A percentile compares a stretch with the other conserved stretches of the same genome.
Conservation (phyloP, 257 asterid species). For the Solanum pennellii region DNA sequence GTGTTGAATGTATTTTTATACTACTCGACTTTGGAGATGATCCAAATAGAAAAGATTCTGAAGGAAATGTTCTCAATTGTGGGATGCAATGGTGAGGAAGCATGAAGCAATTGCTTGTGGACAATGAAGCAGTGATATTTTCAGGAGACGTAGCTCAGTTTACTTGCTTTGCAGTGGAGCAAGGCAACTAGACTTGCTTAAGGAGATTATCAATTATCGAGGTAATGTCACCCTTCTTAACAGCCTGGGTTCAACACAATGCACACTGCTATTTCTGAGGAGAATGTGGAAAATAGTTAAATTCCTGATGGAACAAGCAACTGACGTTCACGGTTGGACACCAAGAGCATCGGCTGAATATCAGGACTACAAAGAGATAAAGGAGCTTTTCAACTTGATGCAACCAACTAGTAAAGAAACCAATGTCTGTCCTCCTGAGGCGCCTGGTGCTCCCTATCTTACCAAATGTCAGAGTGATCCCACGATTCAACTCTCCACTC, state of each 20-base stretch:
- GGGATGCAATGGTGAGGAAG: slow-evolving; percentile 54
- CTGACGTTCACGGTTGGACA: slow-evolving; percentile 53
- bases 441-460: slow-evolving; percentile 7
- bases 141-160: slow-evolving; percentile 48
- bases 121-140: slow-evolving; percentile 47
- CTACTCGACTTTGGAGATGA: slow-evolving; percentile 65
- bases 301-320: slow-evolving; percentile 50
- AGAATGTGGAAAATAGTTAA: slow-evolving; percentile 44
- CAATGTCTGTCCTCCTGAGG: background rate
- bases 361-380: slow-evolving; percentile 53
- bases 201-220: slow-evolving; percentile 32
- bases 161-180: slow-evolving; percentile 56
- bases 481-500: too few species aligned
- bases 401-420: background rate
- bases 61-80: slow-evolving; percentile 61
- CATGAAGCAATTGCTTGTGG: slow-evolving; percentile 36
- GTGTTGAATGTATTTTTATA: slow-evolving; percentile 33
- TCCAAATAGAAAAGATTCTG: slow-evolving; percentile 45
- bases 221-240: slow-evolving; percentile 48
- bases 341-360: slow-evolving; percentile 53
- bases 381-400: slow-evolving; percentile 23
- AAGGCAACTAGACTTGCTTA: slow-evolving; percentile 42
- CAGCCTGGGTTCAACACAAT: slow-evolving; percentile 46
- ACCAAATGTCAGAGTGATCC: too few species aligned
- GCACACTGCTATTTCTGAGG: slow-evolving; percentile 57